A percentile compares a stretch with the other conserved stretches of the same genome.
These are phyloP conservation scores for Coemansia sp. DNA, from an alignment of 192 early-diverging fungal genomes.

Conservation along the genomic window DNA sequence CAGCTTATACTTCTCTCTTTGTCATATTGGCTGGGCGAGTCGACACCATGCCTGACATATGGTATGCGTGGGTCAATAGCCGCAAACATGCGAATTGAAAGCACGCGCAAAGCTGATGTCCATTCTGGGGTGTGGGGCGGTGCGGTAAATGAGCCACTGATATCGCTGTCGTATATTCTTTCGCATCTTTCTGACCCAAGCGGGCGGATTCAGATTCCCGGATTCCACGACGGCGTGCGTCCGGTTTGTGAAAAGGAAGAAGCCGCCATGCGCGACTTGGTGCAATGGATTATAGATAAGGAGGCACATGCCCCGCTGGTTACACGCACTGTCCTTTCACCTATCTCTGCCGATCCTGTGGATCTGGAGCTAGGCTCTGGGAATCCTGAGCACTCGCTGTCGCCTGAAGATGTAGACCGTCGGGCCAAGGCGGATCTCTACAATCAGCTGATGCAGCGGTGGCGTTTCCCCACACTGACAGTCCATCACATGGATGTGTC, in stretches of 20 bases:
- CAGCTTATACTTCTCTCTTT: conserved; percentile 57
- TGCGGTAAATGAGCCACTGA: conserved; percentile 69
- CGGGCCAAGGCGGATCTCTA: conserved; percentile 30
- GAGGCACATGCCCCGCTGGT: conserved; percentile 42
- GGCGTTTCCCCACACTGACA: conserved; percentile 71
- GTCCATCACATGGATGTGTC: conserved; percentile 78
- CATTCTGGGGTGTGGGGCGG: conserved; percentile 77
- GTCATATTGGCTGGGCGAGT: conserved; percentile 79
- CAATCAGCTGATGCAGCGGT: conserved; percentile 67
- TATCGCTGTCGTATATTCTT: conserved; percentile 65
- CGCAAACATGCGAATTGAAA: conserved; percentile 58
- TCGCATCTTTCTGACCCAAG: conserved; percentile 57
- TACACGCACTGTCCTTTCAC: conserved; percentile 14
- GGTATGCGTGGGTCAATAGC: conserved; percentile 75
- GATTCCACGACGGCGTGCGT: conserved; percentile 67
- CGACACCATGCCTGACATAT: conserved; percentile 75
- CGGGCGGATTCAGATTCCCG: conserved; percentile 64
- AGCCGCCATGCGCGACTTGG: conserved; percentile 52
- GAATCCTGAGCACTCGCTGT: background rate
- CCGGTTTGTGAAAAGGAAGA: conserved; percentile 58
- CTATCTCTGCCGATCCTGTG: background rate
- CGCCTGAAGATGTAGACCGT: background rate
- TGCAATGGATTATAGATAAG: conserved; percentile 27
- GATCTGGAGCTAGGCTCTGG: background rate
- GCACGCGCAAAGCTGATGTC: conserved; percentile 58